Base-by-base conservation (phyloP, 495 filamentous ascomycete species). In the Aspergillus campestris region DNA sequence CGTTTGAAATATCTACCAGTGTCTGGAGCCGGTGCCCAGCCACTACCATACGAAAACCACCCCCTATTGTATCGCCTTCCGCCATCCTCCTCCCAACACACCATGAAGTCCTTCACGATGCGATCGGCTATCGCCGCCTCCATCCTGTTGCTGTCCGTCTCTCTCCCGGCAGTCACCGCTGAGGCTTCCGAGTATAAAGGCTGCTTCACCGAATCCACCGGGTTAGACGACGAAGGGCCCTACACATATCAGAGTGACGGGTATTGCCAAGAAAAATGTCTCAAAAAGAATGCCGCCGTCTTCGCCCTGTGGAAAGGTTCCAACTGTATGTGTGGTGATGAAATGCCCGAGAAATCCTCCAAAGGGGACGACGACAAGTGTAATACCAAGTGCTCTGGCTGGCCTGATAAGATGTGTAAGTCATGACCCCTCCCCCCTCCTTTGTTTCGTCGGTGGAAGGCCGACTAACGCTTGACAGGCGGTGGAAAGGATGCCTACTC, bases 171-270 rank as follows among this genome's bases (percentile, higher is more conserved):
- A 9, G 53, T 45, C 3, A 49, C 35, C 8, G 51, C 60, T 29
- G 48, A 59, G 12, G 44, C 52, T 13, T 46, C 57, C n/a, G 50
- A 50, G 27, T 59, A 53, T 43, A 32, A 62, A 7, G 72, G 68
- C 27, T 69, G 66, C 45, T 67, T 63, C 47, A 59, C 47, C 32
- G 38, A 38, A 35, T 51, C 54, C 13, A 43, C 18, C 12, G 39
- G 42, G 8, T 50, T 71, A 29, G 50, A 55, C 36, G 55, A 65
- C 35, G 47, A 69, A 50, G 61, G 69, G 27, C 41, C 58, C 40
- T 76, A 62, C 13, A 65, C 52, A 38, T 78, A 64, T 28, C 74
- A 78, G 42, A 73, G 70, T 58, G 57, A 64, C 24, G 69, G 69
- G 51, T 73, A 73, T 49, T 78, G 74, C 44, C 56, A 66, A 31